These are phyloP conservation scores for Cercophora samala DNA, from an alignment of 495 filamentous ascomycete species.

Conservation along the genomic window DNA sequence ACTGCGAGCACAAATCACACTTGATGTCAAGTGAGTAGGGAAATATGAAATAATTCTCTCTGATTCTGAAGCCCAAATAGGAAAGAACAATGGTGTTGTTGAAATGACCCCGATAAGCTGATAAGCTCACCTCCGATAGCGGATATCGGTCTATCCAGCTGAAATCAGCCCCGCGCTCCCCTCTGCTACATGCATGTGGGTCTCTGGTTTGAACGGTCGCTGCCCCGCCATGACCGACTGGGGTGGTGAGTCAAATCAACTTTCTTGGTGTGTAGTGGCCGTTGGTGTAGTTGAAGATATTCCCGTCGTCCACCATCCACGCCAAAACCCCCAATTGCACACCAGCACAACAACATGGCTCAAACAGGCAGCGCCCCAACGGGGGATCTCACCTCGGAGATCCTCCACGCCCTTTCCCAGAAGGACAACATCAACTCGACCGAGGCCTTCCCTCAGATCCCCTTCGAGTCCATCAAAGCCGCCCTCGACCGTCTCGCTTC, in stretches of 20 bases:
- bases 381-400: slow-evolving; percentile 58
- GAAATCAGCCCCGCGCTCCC: background rate
- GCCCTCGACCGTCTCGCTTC: slow-evolving; percentile 81
- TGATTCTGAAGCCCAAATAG: background rate
- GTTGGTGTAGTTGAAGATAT: background rate
- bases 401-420: slow-evolving; percentile 65
- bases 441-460: slow-evolving; percentile 70
- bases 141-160: background rate
- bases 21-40: background rate
- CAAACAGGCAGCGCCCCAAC: slow-evolving; percentile 13
- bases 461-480: slow-evolving; percentile 73
- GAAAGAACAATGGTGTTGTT: background rate
- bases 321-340: slow-evolving; percentile 4
- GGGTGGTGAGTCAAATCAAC: slow-evolving; percentile 24
- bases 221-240: slow-evolving; percentile 22
- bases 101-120: background rate
- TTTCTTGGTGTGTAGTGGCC: slow-evolving; percentile 4
- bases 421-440: slow-evolving; percentile 64
- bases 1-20: background rate
- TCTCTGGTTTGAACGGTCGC: slow-evolving; percentile 3
- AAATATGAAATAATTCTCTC: background rate
- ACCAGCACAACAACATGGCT: slow-evolving; percentile 17
- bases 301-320: background rate
- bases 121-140: background rate
- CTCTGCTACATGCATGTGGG: background rate